A percentile compares a stretch with the other conserved stretches of the same genome.
phyloP scores from a whole-genome alignment of 2,329 filamentous ascomycete species.

The Tolypocladium endophyticum region DNA sequence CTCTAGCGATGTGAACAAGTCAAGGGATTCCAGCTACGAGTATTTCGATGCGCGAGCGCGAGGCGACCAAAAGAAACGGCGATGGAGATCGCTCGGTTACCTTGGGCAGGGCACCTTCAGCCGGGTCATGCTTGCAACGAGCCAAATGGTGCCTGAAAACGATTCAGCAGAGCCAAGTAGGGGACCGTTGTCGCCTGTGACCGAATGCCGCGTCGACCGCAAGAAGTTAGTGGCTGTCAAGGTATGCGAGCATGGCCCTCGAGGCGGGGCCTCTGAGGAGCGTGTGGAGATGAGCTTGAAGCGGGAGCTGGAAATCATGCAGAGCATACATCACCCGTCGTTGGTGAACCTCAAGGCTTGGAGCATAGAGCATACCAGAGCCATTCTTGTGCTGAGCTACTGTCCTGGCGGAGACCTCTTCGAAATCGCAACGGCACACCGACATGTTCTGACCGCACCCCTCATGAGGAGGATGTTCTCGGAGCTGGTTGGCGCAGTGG shows the following conservation, averaged over 20 bases:
- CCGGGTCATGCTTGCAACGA: constrained; percentile 83
- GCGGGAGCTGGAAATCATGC: constrained; percentile 90
- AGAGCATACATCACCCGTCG: constrained; percentile 76
- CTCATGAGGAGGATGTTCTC: constrained; percentile 80
- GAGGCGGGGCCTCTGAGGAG: constrained; percentile 85
- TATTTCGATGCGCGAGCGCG: constrained; percentile 62
- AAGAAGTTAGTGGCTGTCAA: constrained; percentile 88
- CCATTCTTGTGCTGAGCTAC: constrained; percentile 80
- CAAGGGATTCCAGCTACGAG: constrained; percentile 37
- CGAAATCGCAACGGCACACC: constrained; percentile 71
- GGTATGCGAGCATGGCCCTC: constrained; percentile 87
- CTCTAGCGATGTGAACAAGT: constrained; percentile 26
- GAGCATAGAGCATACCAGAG: constrained; percentile 72
- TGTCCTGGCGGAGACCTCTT: constrained; percentile 93
- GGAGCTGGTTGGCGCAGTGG: constrained; percentile 75
- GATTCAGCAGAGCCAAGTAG: constrained; percentile 16
- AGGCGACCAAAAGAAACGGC: constrained; percentile 56
- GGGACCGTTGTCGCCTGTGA: constrained; percentile 19
- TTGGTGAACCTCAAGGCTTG: constrained; percentile 87
- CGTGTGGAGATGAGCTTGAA: constrained; percentile 89
- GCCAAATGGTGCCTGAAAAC: constrained; percentile 49
- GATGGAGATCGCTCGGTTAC: constrained; percentile 69
- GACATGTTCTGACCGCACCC: constrained; percentile 53
- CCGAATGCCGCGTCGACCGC: constrained; percentile 36
- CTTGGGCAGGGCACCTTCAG: constrained; percentile 94